Evolutionary conservation across 2,329 filamentous ascomycete genomes (phyloP), one percentile per base, ranked within the genome.

Genomic region (Lizonia empirigonia): DNA sequence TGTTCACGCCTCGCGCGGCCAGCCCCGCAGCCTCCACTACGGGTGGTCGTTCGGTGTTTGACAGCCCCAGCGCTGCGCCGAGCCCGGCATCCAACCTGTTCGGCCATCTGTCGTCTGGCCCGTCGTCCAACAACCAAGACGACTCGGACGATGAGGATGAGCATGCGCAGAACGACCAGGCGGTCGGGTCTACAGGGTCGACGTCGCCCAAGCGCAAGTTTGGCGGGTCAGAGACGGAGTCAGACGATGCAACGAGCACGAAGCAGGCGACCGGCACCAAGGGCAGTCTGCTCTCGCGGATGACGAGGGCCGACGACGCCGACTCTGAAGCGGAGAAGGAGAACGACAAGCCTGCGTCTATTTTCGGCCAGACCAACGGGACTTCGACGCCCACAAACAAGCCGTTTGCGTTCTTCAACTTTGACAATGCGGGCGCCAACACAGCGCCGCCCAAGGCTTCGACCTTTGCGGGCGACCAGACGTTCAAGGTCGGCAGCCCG

Each of bases 401-500:
- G 40, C 56, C 57, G 0, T 67, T 64, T 38, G 32, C 41, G 5
- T 65, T 58, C 42, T 71, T 72, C 46, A 63, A 71, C 47, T 71
- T 71, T 39, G 49, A 38, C 9, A 63, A 60, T 33, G 68, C 64
- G 37, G 63, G 50, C 30, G 57, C 68, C 9, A 60, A 68, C 27
- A 59, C 65, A 7, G 66, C 62, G 13, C 59, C 68, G 2, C 54
- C 67, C 13, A 71, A 70, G 44, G 52, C 63, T 13, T 57, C 59
- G 20, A 56, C 56, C 1, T 71, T 70, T 50, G 65, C 58, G 16
- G 69, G 68, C 12, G 70, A 74, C 44, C 67, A 73, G 53, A 74
- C 71, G 1, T 74, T 64, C 60, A 74, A 74, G 52, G 42, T 41
- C n/a, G 67, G 65, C 23, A 67, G 52, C 19, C 69, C 68, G 3